Percentiles rank a stretch among this genome's conserved stretches.
Conservation (phyloP, 345 rosid genomes). For the Gossypium turneri region DNA sequence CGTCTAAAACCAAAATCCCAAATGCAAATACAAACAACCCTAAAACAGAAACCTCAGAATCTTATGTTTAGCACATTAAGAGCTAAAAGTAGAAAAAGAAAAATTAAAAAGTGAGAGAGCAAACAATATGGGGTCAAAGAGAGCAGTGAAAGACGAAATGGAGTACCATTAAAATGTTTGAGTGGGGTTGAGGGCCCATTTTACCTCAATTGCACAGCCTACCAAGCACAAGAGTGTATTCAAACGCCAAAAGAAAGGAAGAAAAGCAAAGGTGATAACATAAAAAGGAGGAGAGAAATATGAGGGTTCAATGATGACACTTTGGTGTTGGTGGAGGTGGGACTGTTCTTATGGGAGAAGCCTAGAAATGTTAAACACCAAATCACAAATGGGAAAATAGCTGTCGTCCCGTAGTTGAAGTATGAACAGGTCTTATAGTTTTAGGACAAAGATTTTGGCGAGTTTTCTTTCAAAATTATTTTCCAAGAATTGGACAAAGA, state of each 20-base stretch:
- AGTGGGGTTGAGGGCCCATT: slow-evolving; percentile 65
- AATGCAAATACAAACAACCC: no score
- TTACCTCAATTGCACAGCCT: slow-evolving; percentile 40
- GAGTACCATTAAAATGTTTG: slow-evolving; percentile 32
- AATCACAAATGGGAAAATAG: slow-evolving; percentile 23
- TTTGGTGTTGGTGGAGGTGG: slow-evolving; percentile 20
- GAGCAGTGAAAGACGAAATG: slow-evolving; percentile 38
- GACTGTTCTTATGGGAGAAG: slow-evolving; percentile 19
- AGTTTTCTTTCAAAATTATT: background rate
- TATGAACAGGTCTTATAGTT: background rate
- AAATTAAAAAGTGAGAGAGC: slow-evolving; percentile 36
- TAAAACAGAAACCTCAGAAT: slow-evolving; percentile 25
- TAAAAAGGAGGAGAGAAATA: slow-evolving; percentile 19
- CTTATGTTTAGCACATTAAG: slow-evolving; percentile 18
- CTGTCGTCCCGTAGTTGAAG: slow-evolving; percentile 19
- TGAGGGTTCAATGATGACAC: slow-evolving; percentile 29
- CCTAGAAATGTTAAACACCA: background rate
- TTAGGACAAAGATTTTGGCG: slow-evolving; percentile 10
- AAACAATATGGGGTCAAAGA: slow-evolving; percentile 31
- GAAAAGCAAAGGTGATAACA: slow-evolving; percentile 40
- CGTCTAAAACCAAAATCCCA: slow-evolving; percentile 30
- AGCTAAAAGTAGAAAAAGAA: slow-evolving; percentile 11
- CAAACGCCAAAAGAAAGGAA: slow-evolving; percentile 7
- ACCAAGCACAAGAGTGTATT: slow-evolving; percentile 42
- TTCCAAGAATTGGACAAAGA: slow-evolving; percentile 8